phyloP scores from a whole-genome alignment of 257 asterid genomes.

The Ophiorrhiza pumila region DNA sequence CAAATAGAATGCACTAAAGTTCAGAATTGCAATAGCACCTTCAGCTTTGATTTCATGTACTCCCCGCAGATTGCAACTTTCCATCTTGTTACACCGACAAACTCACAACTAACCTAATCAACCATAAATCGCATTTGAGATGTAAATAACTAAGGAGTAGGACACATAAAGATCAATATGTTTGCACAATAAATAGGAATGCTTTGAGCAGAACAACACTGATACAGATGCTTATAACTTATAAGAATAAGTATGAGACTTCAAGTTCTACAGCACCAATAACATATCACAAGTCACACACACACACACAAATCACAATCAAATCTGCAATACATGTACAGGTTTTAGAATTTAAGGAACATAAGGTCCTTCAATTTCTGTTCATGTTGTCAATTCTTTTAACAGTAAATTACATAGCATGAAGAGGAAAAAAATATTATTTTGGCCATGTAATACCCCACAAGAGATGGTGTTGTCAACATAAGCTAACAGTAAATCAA shows the following conservation, averaged over 20 bases:
- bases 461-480: neutral
- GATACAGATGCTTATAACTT: neutral
- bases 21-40: conserved; percentile 40
- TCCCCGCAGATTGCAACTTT: conserved; percentile 97
- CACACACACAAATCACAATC: neutral
- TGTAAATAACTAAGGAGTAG: neutral
- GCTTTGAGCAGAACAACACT: neutral
- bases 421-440: neutral
- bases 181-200: neutral
- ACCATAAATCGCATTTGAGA: conserved; percentile 11
- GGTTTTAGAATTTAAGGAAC: neutral
- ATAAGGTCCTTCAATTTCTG: neutral
- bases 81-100: conserved; percentile 85
- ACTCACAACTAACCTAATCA: conserved; percentile 74
- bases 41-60: conserved; percentile 72
- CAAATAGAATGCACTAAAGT: conserved; percentile 6
- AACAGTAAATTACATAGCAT: neutral
- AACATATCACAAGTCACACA: neutral
- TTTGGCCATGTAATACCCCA: neutral
- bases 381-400: neutral
- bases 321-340: neutral
- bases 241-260: neutral
- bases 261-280: neutral
- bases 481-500: neutral
- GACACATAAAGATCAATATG: neutral